Percentiles rank a stretch among this genome's conserved stretches.
These are phyloP conservation scores for Sclerotinia glacialis DNA, from an alignment of 2,329 filamentous ascomycete genomes.

Conservation along the genomic window DNA sequence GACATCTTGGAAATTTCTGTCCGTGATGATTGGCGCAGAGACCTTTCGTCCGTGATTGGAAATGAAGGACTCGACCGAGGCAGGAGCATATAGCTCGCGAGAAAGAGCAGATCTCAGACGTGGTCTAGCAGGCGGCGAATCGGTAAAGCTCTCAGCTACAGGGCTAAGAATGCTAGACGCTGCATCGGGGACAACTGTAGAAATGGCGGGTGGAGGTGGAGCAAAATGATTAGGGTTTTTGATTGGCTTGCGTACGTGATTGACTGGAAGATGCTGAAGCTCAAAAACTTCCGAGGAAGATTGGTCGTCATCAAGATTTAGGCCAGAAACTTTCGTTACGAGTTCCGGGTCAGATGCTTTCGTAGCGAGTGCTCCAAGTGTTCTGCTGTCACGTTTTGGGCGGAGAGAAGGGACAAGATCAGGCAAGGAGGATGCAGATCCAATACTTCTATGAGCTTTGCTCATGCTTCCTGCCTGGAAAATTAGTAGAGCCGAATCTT, in stretches of 20 bases:
- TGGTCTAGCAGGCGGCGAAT: slow-evolving; percentile 10
- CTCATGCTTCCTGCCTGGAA: slow-evolving; percentile 27
- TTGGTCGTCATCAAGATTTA: slow-evolving; percentile 22
- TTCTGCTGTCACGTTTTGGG: slow-evolving; percentile 24
- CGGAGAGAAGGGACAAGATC: slow-evolving; percentile 36
- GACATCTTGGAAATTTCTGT: slow-evolving; percentile 29
- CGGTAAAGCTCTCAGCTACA: slow-evolving; percentile 32
- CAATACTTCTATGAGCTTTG: slow-evolving; percentile 33
- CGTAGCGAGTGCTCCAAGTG: not conserved
- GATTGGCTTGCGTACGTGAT: slow-evolving; percentile 28
- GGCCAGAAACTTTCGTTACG: slow-evolving; percentile 18
- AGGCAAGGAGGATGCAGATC: slow-evolving; percentile 38
- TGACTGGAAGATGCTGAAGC: slow-evolving; percentile 21
- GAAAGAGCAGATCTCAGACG: slow-evolving; percentile 10
- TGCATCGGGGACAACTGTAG: slow-evolving; percentile 11
- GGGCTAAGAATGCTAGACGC: slow-evolving; percentile 30
- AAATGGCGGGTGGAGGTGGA: slow-evolving; percentile 12
- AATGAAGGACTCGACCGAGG: slow-evolving; percentile 1
- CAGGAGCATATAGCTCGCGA: not conserved
- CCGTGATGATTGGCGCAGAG: slow-evolving; percentile 32
- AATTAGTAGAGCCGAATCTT: slow-evolving; percentile 34
- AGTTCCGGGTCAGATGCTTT: slow-evolving; percentile 22
- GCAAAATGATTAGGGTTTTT: slow-evolving; percentile 26
- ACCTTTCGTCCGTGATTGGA: slow-evolving; percentile 34
- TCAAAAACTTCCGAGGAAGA: slow-evolving; percentile 24